Base-by-base conservation (phyloP, 2,329 filamentous ascomycete species). In the Fusarium robinianum region DNA sequence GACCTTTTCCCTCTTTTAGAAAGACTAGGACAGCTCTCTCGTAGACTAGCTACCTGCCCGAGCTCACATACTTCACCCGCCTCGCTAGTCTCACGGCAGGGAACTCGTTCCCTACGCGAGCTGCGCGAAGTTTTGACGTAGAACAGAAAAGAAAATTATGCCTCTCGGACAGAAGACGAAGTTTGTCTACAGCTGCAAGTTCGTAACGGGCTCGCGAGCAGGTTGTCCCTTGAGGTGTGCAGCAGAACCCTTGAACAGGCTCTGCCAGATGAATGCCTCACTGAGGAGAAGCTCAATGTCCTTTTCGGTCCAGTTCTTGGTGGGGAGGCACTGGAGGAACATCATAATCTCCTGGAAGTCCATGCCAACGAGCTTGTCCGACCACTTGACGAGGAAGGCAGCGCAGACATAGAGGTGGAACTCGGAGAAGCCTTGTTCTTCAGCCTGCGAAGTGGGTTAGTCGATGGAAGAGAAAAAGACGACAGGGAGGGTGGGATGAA, bases 281-380 rank as follows among this genome's bases (percentile, higher is more conserved):
- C 90, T 96, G 29, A 99, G 77, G 41, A 99, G 75, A 46, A 99
- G 78, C 68, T 97, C 94, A 61, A 99, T 95, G 64, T 99, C 94
- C 73, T 97, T 97, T 66, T 96, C 94, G 2, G 90, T 96, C 94
- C 94, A 99, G 41, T 86, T 81, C 58, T 87, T 86, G 6, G 95
- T 99, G 3, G 95, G 94, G 44, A 99, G 74, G 30, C 90, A 88
- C 71, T 99, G 94, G 41, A 99, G 74, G 65, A 99, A 99, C 92
- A 99, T 99, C 91, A 99, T 96, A 47, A 96, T 86, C 68, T 96
- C 92, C 73, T 97, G 80, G 57, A 97, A 97, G 67, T 99, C 94
- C 92, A 97, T 97, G 68, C 90, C 94, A 49, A 92, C 80, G 31
- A 99, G 78, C 66, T 95, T 90, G 57, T 94, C 87, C 6, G 92